Evolutionary conservation across 768 basidiomycete genomes (phyloP).

Genomic region (Lactarius tabidus): DNA sequence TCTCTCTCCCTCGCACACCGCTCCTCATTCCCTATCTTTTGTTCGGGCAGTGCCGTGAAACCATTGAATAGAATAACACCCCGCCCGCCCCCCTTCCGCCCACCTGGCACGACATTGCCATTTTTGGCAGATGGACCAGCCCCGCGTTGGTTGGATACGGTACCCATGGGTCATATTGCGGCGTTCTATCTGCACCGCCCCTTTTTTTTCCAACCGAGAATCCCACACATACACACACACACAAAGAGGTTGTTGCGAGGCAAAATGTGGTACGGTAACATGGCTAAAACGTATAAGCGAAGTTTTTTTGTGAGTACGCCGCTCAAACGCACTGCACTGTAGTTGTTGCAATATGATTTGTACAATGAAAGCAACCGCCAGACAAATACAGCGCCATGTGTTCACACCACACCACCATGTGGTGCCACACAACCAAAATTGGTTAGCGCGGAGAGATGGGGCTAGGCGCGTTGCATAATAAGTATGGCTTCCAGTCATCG

Average conservation of each 20-base stretch:
- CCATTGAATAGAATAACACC: not conserved
- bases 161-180: slow-evolving; percentile 4
- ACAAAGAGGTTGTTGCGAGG: not conserved
- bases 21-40: not conserved
- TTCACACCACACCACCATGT: slow-evolving; percentile 15
- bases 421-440: slow-evolving; percentile 12
- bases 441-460: slow-evolving; percentile 13
- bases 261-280: not conserved
- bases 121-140: not conserved
- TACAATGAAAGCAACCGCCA: not conserved
- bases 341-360: not conserved
- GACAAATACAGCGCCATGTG: not conserved
- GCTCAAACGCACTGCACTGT: not conserved
- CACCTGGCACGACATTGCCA: not conserved
- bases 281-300: not conserved
- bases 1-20: not conserved
- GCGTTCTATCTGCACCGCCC: slow-evolving; percentile 5
- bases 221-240: not conserved
- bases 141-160: not conserved
- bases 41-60: not conserved
- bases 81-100: not conserved
- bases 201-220: not conserved
- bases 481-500: not conserved
- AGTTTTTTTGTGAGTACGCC: not conserved
- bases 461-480: not conserved